phyloP scores from a whole-genome alignment of 2,329 filamentous ascomycete genomes.

The Thermomyces lanuginosus region DNA sequence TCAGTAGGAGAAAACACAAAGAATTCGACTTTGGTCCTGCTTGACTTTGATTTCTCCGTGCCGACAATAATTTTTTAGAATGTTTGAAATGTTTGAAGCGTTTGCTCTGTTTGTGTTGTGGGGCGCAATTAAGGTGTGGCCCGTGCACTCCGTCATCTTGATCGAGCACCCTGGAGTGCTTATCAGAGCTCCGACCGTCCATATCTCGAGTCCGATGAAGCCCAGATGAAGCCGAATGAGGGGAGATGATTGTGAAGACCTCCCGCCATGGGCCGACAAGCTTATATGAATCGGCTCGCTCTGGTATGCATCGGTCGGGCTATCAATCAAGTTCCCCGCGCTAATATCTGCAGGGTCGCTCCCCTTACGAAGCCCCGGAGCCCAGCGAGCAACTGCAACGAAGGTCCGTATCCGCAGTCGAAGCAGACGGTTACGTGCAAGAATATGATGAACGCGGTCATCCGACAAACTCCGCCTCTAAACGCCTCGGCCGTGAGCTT shows the following conservation, averaged over 20 bases:
- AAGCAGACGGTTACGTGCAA: conserved; percentile 30
- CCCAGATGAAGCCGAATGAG: too few species aligned
- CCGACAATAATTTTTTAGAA: conserved; percentile 14
- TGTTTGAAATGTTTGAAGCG: conserved; percentile 11
- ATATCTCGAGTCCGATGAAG: too few species aligned
- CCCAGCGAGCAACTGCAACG: conserved; percentile 9
- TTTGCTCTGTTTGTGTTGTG: conserved; percentile 17
- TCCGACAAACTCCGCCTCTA: conserved; percentile 30
- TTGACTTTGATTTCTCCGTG: too few species aligned
- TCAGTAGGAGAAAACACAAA: background rate
- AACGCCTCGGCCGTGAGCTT: conserved; percentile 22
- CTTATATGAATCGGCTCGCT: conserved; percentile 30
- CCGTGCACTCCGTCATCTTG: conserved; percentile 11
- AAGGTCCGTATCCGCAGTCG: conserved; percentile 12
- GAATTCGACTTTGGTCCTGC: too few species aligned
- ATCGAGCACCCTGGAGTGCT: too few species aligned
- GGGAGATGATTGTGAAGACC: background rate
- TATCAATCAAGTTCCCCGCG: conserved; percentile 9
- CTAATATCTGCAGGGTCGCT: conserved; percentile 22
- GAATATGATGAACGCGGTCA: conserved; percentile 33
- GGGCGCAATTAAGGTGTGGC: conserved; percentile 15
- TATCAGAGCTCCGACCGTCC: too few species aligned
- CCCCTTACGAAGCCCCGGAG: conserved; percentile 30
- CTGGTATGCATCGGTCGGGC: conserved; percentile 20
- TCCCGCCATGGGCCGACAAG: conserved; percentile 27